Percentiles rank a stretch among this genome's conserved stretches.
Evolutionary conservation across 1,284 basidiomycete species (phyloP).

Genomic region (Xerocomus minutiporus): DNA sequence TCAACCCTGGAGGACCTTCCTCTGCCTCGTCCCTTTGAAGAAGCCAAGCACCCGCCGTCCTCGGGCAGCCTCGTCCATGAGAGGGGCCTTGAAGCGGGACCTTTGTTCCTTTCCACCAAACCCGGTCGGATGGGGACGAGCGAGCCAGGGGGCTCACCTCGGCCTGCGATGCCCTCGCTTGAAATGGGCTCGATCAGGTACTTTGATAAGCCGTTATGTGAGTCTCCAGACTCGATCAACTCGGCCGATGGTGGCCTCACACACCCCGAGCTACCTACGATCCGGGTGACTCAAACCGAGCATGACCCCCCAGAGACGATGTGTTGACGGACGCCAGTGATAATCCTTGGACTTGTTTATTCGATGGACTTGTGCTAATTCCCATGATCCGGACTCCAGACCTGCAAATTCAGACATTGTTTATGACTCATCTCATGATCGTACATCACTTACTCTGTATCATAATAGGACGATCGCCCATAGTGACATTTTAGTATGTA

Average conservation of each 20-base stretch:
- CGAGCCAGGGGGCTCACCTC: not conserved
- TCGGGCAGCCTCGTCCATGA: constrained; percentile 11
- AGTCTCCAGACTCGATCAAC: constrained; percentile 21
- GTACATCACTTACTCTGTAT: constrained; percentile 1
- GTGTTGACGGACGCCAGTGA: not conserved
- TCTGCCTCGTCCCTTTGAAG: constrained; percentile 26
- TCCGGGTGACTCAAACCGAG: not conserved
- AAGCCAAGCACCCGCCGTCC: not conserved
- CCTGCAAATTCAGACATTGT: constrained; percentile 3
- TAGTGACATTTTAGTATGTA: constrained; percentile 1
- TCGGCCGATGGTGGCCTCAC: not conserved
- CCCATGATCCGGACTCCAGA: too few relatives aligned
- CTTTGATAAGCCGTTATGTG: constrained; percentile 18
- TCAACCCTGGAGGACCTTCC: constrained; percentile 18
- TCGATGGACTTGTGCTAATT: not conserved
- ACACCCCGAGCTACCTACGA: not conserved
- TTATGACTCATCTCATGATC: not conserved
- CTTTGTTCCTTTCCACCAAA: constrained; percentile 6
- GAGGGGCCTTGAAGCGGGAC: constrained; percentile 15
- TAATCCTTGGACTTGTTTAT: not conserved
- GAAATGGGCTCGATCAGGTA: constrained; percentile 4
- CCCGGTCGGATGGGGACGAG: not conserved
- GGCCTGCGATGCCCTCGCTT: not conserved
- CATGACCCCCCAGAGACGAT: not conserved
- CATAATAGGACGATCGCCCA: constrained; percentile 2